A percentile compares a stretch with the other conserved stretches of the same genome.
Conservation (phyloP, 176 grass and related monocot species). For the Tuctoria greenei region DNA sequence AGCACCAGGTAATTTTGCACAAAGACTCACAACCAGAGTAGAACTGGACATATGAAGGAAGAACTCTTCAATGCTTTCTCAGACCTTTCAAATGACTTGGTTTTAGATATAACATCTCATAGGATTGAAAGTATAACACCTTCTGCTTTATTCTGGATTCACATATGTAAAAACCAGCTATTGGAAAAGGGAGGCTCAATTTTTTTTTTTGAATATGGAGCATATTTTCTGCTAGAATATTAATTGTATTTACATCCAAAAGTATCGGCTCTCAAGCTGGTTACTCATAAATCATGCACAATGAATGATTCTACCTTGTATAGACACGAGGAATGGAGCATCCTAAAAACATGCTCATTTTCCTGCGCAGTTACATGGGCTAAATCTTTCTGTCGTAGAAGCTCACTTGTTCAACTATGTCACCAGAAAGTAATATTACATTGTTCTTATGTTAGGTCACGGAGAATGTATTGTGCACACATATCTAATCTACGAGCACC, state of each 20-base stretch:
- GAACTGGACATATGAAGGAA: neutral
- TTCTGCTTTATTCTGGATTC: neutral
- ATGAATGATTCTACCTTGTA: neutral
- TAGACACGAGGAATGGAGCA: neutral
- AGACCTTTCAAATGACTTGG: neutral
- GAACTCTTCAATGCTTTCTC: neutral
- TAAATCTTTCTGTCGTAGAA: neutral
- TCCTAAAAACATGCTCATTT: neutral
- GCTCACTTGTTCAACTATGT: neutral
- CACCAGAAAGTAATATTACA: neutral
- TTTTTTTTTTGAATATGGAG: neutral
- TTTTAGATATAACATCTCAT: neutral
- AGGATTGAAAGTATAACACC: neutral
- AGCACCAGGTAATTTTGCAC: neutral
- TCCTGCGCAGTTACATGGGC: neutral
- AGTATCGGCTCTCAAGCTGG: neutral
- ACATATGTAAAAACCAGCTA: neutral
- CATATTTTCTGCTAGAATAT: neutral
- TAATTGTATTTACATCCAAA: slow-evolving; percentile 17
- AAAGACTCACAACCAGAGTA: neutral
- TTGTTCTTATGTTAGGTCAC: neutral
- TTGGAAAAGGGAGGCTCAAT: neutral
- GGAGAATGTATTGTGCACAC: neutral
- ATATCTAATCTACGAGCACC: neutral
- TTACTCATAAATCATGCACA: neutral